phyloP scores from a whole-genome alignment of 2,329 filamentous ascomycete genomes.

The Aspergillus chevalieri region DNA sequence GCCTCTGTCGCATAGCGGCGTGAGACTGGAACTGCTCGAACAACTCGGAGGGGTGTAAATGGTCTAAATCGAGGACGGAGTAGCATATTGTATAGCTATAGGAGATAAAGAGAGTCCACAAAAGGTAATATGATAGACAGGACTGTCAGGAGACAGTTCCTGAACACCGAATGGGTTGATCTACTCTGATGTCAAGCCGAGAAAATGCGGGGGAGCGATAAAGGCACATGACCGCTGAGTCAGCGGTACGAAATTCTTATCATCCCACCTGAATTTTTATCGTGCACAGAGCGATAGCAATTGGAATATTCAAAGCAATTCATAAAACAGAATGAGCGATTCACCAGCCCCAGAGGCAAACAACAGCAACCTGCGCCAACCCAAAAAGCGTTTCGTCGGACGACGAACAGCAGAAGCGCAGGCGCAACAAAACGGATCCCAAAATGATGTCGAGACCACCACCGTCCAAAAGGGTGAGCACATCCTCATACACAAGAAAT shows the following conservation, averaged over 20 bases:
- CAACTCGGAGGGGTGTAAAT: constrained; percentile 22
- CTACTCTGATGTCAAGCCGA: too few relatives aligned
- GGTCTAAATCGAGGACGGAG: constrained; percentile 22
- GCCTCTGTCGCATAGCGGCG: constrained; percentile 35
- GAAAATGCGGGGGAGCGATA: too few relatives aligned
- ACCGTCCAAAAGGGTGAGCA: constrained; percentile 34
- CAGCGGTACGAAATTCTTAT: constrained; percentile 8
- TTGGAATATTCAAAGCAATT: not conserved
- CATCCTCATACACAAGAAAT: not conserved
- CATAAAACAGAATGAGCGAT: not conserved
- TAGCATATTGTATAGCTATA: constrained; percentile 9
- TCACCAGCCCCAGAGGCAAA: not conserved
- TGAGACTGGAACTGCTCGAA: constrained; percentile 14
- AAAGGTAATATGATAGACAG: too few relatives aligned
- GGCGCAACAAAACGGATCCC: constrained; percentile 52
- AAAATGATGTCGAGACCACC: constrained; percentile 60
- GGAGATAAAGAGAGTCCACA: too few relatives aligned
- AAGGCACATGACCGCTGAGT: constrained; percentile 4
- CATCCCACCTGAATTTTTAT: not conserved
- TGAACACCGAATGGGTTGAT: too few relatives aligned
- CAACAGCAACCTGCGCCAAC: constrained; percentile 50
- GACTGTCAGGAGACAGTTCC: not conserved
- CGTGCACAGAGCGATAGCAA: not conserved
- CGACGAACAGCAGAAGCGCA: constrained; percentile 59
- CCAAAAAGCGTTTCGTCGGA: constrained; percentile 89